Conservation (phyloP, 2,329 filamentous ascomycete genomes). For the Sphaerulina populicola region DNA sequence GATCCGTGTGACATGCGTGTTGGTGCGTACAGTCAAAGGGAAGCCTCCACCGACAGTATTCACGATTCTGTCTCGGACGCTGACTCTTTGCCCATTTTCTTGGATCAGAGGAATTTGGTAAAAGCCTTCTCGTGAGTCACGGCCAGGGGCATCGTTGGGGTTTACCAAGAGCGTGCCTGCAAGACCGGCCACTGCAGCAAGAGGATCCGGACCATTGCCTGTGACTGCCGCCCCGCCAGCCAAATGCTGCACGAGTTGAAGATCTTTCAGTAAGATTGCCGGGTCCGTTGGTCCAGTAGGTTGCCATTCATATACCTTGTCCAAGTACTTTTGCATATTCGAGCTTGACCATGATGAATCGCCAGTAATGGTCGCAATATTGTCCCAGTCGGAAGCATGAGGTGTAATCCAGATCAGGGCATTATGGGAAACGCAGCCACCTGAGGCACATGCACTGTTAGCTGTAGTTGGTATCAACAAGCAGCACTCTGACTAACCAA, state of each 20-base stretch:
- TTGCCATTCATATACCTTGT: slow-evolving; percentile 37
- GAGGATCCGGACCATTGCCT: slow-evolving; percentile 27
- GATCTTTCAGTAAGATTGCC: slow-evolving; percentile 19
- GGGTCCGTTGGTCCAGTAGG: slow-evolving; percentile 20
- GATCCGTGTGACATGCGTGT: slow-evolving; percentile 58
- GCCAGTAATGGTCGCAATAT: slow-evolving; percentile 51
- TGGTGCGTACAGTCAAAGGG: slow-evolving; percentile 50
- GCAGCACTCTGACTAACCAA: slow-evolving; percentile 34
- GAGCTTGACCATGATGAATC: slow-evolving; percentile 50
- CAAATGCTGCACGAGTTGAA: slow-evolving; percentile 18
- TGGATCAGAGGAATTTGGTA: slow-evolving; percentile 53
- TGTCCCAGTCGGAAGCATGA: slow-evolving; percentile 50
- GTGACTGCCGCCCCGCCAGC: slow-evolving; percentile 19
- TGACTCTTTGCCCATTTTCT: slow-evolving; percentile 41
- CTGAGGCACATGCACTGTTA: background rate
- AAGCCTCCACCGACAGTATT: slow-evolving; percentile 43
- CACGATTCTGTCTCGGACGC: slow-evolving; percentile 52
- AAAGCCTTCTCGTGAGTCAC: slow-evolving; percentile 44
- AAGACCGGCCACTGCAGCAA: slow-evolving; percentile 40
- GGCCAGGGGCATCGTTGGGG: slow-evolving; percentile 31
- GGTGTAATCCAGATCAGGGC: slow-evolving; percentile 53
- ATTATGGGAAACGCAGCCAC: slow-evolving; percentile 43
- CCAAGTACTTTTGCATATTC: slow-evolving; percentile 52
- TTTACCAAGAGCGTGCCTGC: slow-evolving; percentile 43
- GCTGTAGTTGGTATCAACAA: background rate